Conservation (phyloP, 495 filamentous ascomycete species). For the Pyronema omphalodes region DNA sequence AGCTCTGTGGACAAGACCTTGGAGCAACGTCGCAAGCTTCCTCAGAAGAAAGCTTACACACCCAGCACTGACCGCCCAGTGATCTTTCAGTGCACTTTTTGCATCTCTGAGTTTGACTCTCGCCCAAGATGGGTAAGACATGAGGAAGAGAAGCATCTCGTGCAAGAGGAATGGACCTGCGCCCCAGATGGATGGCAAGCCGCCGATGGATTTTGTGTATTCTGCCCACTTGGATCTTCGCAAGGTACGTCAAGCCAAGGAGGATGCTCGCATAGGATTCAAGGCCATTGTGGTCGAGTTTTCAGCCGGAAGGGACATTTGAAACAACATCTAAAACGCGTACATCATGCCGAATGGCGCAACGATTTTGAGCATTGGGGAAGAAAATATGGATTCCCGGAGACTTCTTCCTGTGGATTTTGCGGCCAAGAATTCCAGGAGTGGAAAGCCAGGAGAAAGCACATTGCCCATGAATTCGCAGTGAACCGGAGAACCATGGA, state of each 20-base stretch:
- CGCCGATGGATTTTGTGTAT: background rate
- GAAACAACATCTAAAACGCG: slow-evolving; percentile 60
- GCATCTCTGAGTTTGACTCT: background rate
- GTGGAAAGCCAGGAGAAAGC: slow-evolving; percentile 44
- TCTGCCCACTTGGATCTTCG: slow-evolving; percentile 18
- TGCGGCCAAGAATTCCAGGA: slow-evolving; percentile 40
- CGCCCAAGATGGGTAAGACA: background rate
- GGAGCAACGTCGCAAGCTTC: no score
- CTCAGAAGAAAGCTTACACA: no score
- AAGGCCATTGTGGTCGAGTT: no score
- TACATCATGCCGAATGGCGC: slow-evolving; percentile 48
- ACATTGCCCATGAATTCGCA: slow-evolving; percentile 52
- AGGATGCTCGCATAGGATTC: slow-evolving; percentile 36
- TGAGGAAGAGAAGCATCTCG: background rate
- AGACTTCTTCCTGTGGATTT: slow-evolving; percentile 46
- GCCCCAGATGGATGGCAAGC: background rate
- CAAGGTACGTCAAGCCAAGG: slow-evolving; percentile 45
- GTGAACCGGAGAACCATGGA: slow-evolving; percentile 41
- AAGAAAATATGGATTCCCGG: slow-evolving; percentile 34
- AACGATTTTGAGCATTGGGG: slow-evolving; percentile 48
- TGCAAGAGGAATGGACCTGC: background rate
- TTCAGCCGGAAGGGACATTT: slow-evolving; percentile 77
- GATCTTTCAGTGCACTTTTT: background rate
- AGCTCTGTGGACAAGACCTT: no score
- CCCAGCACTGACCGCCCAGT: no score